Percentiles rank a stretch among this genome's conserved stretches.
Evolutionary conservation across 768 basidiomycete species (phyloP).

Genomic region (Mycena polygramma): DNA sequence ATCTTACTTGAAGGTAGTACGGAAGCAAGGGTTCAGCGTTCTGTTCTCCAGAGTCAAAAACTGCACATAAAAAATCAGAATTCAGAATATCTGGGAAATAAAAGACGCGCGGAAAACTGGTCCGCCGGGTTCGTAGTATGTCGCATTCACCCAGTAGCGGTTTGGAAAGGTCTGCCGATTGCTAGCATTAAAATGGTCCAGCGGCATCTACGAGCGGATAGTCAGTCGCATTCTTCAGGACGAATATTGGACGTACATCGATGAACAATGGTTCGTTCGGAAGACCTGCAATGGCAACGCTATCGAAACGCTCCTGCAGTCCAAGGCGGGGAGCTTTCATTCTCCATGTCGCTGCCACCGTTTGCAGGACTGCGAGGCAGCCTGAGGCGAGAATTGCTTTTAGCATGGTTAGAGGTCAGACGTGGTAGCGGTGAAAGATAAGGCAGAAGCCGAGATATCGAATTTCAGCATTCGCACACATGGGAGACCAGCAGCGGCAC

Average conservation of each 20-base stretch:
- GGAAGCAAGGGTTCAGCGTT: slow-evolving; percentile 61
- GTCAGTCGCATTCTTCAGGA: background rate
- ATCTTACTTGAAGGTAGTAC: slow-evolving; percentile 60
- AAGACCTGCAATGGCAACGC: background rate
- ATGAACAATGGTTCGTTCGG: slow-evolving; percentile 33
- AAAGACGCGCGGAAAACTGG: slow-evolving; percentile 59
- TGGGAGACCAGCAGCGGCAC: background rate
- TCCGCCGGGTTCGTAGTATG: slow-evolving; percentile 61
- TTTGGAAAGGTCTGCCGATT: slow-evolving; percentile 55
- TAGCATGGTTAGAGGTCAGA: background rate
- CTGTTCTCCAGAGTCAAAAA: slow-evolving; percentile 67
- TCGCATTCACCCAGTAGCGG: slow-evolving; percentile 64
- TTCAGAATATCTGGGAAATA: background rate
- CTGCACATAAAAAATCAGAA: slow-evolving; percentile 38
- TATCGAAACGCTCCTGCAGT: slow-evolving; percentile 30
- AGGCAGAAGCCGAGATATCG: slow-evolving; percentile 19
- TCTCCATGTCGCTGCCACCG: slow-evolving; percentile 4
- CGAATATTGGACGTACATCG: slow-evolving; percentile 18
- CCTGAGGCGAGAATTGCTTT: slow-evolving; percentile 3
- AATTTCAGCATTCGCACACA: background rate
- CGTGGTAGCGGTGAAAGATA: slow-evolving; percentile 14
- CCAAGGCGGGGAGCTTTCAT: slow-evolving; percentile 31
- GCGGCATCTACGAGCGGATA: slow-evolving; percentile 51
- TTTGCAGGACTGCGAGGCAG: background rate
- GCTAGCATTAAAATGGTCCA: slow-evolving; percentile 59